Conservation (phyloP, 2,329 filamentous ascomycete genomes). For the Curvularia sp. region DNA sequence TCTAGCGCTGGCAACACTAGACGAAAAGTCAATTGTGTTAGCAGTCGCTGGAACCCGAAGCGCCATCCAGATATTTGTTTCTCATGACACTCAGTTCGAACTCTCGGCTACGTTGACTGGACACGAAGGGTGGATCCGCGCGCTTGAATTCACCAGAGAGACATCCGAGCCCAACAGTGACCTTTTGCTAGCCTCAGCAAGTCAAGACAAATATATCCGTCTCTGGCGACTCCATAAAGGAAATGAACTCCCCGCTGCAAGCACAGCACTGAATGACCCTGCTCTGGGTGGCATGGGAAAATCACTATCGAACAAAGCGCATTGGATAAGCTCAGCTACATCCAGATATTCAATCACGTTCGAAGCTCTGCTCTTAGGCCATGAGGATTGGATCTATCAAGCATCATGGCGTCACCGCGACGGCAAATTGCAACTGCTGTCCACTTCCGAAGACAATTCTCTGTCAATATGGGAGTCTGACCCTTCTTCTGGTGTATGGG, state of each 20-base stretch:
- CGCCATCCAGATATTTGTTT: constrained; percentile 79
- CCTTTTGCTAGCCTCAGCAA: constrained; percentile 85
- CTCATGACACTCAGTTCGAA: constrained; percentile 65
- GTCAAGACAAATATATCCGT: constrained; percentile 96
- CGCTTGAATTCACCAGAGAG: constrained; percentile 78
- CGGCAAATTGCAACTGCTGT: constrained; percentile 74
- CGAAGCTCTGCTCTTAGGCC: constrained; percentile 89
- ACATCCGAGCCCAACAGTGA: constrained; percentile 64
- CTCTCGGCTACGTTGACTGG: constrained; percentile 80
- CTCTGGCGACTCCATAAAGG: constrained; percentile 86
- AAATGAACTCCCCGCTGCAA: constrained; percentile 66
- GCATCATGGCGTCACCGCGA: constrained; percentile 71
- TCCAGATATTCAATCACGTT: constrained; percentile 84
- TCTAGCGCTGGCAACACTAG: constrained; percentile 70
- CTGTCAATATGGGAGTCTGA: constrained; percentile 93
- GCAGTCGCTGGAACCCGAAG: constrained; percentile 87
- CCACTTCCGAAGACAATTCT: constrained; percentile 94
- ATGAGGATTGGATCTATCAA: constrained; percentile 98
- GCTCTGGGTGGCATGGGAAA: constrained; percentile 68
- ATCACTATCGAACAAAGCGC: constrained; percentile 86
- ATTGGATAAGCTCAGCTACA: constrained; percentile 68
- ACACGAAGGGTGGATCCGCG: constrained; percentile 94
- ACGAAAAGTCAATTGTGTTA: constrained; percentile 67
- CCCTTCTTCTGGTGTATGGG: constrained; percentile 83
- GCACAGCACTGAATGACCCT: constrained; percentile 63